Evolutionary conservation across 1,139 yeast genomes (phyloP), one percentile per base, ranked within the genome.

Genomic region (Meyerozyma carpophila): DNA sequence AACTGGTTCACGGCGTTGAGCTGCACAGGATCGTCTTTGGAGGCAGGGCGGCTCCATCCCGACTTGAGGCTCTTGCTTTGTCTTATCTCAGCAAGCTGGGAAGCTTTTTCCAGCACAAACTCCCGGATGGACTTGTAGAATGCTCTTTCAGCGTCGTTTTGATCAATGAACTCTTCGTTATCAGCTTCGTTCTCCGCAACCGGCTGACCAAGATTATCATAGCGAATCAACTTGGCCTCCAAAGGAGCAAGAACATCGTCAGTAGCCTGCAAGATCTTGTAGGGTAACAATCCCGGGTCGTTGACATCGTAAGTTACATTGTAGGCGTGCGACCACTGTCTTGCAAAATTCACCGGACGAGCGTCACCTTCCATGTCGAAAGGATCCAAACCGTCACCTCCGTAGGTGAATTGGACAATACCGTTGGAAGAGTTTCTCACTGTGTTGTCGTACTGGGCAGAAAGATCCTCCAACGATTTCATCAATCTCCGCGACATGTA

Each of bases 311-410:
- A 81, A 0, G 96, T 86, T 45, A 88, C 67, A 60, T 87, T 84
- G 54, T 66, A 75, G 16, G 96, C 85, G 62, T 94, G 98, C 51
- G 84, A 91, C 99, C 99, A 94, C 41, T 96, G 90, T 59, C 98
- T 79, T 42, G 74, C 76, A 62, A 94, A 93, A 62, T 94, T 91
- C 28, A 94, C 98, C 0, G 98, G 98, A 55, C 75, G 81, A 1
- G 98, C 97, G 63, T 94, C 97, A 54, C 98, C 98, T 68, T 94
- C 99, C 98, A 94, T 93, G 67, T 93, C 98, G 59, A 88, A 77
- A 3, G 99, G 99, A 73, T 94, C 99, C 49, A 94, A 77, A 39
- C 98, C 97, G 66, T 94, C 99, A 52, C 98, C 98, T 66, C 99
- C 99, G 62, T 94, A 94, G 16, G 91, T 88, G 65, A 94, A 94